Percentiles rank a stretch among this genome's conserved stretches.
phyloP scores from a whole-genome alignment of 2,329 filamentous ascomycete species.

The Trichoderma koningii region DNA sequence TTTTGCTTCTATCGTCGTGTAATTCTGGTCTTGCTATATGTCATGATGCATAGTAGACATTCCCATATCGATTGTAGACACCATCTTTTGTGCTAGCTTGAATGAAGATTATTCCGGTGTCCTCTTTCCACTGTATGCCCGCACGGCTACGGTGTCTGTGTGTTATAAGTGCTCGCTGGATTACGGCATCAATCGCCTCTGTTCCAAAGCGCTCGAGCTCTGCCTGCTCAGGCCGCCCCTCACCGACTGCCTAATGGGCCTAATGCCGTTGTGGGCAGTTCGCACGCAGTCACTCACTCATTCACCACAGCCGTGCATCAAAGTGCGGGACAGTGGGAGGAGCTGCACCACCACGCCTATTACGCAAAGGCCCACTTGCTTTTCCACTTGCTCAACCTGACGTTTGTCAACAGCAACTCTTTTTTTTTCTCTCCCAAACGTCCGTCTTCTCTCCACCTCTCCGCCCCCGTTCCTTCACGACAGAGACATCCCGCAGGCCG shows the following conservation, averaged over 20 bases:
- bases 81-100: too few relatives aligned
- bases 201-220: not conserved
- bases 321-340: constrained; percentile 29
- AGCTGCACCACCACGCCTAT: constrained; percentile 34
- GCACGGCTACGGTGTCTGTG: not conserved
- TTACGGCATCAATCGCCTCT: not conserved
- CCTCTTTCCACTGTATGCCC: too few relatives aligned
- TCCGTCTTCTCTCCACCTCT: constrained; percentile 27
- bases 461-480: constrained; percentile 24
- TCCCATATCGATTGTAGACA: too few relatives aligned
- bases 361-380: constrained; percentile 45
- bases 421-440: constrained; percentile 31
- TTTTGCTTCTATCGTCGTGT: too few relatives aligned
- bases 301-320: constrained; percentile 16
- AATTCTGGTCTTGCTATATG: too few relatives aligned
- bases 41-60: too few relatives aligned
- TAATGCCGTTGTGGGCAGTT: constrained; percentile 17
- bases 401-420: constrained; percentile 38
- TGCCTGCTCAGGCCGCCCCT: constrained; percentile 11
- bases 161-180: not conserved
- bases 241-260: constrained; percentile 8
- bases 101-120: too few relatives aligned
- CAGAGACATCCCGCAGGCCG: constrained; percentile 10
- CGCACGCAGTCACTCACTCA: not conserved
- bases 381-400: constrained; percentile 41